Evolutionary conservation across 2,329 filamentous ascomycete species (phyloP), one percentile per base, ranked within the genome.

Genomic region (Magnaporthiopsis poae): DNA sequence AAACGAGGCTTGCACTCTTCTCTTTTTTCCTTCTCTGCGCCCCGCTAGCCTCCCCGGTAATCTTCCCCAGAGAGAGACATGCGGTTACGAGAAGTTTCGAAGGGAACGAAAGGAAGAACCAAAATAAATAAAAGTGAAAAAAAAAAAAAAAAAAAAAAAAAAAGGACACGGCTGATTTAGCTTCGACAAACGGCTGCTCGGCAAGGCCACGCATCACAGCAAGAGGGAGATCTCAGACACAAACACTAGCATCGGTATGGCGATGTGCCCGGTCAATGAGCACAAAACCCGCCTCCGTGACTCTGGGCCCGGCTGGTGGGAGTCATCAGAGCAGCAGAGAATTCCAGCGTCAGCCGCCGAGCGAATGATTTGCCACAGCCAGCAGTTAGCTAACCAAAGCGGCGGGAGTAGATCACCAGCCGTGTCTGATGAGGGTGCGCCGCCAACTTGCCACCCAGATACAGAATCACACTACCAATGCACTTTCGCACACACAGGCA

Each of bases 241-340:
- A 52, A 52, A 52, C 15, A 52, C 39, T 52, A 52, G 39, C 39
- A 52, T 52, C 39, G 15, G 39, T 21, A 52, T 52, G 39, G 21
- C 39, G 39, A 52, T 52, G 39, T 52, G 18, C 39, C 15, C 39
- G 39, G 39, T 21, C 5, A 52, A 52, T 21, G 39, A 21, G 15
- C 39, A 52, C 39, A 52, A 52, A 52, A 52, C 15, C 39, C 39
- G 39, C 39, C 39, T 52, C 39, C 39, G 39, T 21, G 39, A 18
- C 18, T 18, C 39, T 52, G 39, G 39, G 39, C 5, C 39, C 39
- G 39, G 39, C 61, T 46, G 12, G 25, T n/a, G 60, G 61, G 61
- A 63, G 61, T 63, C 61, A 63, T 15, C 61, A 63, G 61, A 36
- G 61, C 61, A 63, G 25, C 35, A 63, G 39, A 61, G 33, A 63